A percentile compares a stretch with the other conserved stretches of the same genome.
Evolutionary conservation across 2,329 filamentous ascomycete genomes (phyloP).

Genomic region (Aspergillus carbonarius): DNA sequence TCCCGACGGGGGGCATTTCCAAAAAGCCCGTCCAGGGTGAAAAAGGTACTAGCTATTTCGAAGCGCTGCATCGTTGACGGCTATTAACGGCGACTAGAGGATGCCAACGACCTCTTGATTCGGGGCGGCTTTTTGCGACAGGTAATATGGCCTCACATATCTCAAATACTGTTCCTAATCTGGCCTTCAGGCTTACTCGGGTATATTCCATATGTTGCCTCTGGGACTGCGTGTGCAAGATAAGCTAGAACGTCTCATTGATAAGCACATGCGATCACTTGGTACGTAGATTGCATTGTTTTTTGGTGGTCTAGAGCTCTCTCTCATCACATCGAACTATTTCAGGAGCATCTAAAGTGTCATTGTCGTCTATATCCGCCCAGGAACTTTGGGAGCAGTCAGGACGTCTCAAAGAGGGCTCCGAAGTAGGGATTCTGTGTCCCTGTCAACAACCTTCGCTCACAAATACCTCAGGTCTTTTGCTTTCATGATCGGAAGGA

Average conservation of each 20-base stretch:
- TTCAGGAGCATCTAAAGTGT: constrained; percentile 73
- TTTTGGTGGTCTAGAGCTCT: neutral
- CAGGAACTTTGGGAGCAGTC: constrained; percentile 80
- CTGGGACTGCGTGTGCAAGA: constrained; percentile 82
- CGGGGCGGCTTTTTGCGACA: constrained; percentile 73
- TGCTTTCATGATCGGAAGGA: constrained; percentile 76
- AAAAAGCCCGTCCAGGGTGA: constrained; percentile 52
- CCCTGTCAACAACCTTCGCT: neutral
- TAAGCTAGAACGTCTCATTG: constrained; percentile 81
- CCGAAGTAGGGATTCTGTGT: constrained; percentile 62
- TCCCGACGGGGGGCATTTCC: constrained; percentile 69
- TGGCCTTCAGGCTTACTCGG: constrained; percentile 69
- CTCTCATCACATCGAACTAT: constrained; percentile 2
- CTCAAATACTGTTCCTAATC: neutral
- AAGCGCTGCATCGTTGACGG: neutral
- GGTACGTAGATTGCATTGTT: constrained; percentile 49
- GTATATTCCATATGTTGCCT: constrained; percentile 89
- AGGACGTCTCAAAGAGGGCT: constrained; percentile 72
- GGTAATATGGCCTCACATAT: constrained; percentile 42
- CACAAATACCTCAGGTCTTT: constrained; percentile 61
- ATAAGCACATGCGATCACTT: constrained; percentile 80
- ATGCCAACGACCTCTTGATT: constrained; percentile 66
- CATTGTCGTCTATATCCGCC: constrained; percentile 81
- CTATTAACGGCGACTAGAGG: constrained; percentile 40
- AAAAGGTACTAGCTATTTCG: constrained; percentile 27